Base-by-base conservation (phyloP, 768 basidiomycete species). In the Calocybe indica region DNA sequence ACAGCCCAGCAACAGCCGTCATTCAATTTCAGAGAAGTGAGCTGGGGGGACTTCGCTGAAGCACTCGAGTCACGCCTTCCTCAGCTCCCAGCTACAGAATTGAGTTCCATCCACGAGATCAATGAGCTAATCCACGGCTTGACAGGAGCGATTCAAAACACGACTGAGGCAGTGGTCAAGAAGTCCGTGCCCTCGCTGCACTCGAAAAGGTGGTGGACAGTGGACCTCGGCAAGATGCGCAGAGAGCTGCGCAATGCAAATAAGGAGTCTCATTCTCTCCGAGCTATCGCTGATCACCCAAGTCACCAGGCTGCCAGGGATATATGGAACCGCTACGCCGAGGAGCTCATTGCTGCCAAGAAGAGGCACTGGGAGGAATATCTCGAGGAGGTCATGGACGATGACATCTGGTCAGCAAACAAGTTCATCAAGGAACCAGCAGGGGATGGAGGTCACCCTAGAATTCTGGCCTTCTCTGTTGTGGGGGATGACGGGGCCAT, bases 161-260 rank as follows among this genome's bases (percentile, higher is more conserved):
- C 55, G 0, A 55, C 64, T 0, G 37, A 52, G 8, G 40, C 46
- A 7, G 22, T 47, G 5, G 58, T 65, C 0, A 66, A 63, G 0
- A 14, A 40, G 1, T 28, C 50, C 1, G 47, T 52, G 28, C 55
- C 57, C 1, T 51, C 45, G 1, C 61, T 58, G 2, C 58, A 58
- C 45, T 22, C 51, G 2, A 69, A 68, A 33, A 14, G 57, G 2
- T 71, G 68, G 71, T 72, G 61, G 64, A 58, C 44, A 8, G 43
- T 49, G 10, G 64, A 65, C 0, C 64, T 74, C 2, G 44, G 44
- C 0, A 41, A 53, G 0, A 31, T 55, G 22, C 56, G 56, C 8
- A 52, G 45, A 7, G 34, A 55, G 5, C 43, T 52, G 0, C 50
- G 58, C 5, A 49, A 54, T 40, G 34, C 62, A 12, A 49, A 54